phyloP scores from a whole-genome alignment of 2,329 filamentous ascomycete species.

The Ilyonectria sp. region DNA sequence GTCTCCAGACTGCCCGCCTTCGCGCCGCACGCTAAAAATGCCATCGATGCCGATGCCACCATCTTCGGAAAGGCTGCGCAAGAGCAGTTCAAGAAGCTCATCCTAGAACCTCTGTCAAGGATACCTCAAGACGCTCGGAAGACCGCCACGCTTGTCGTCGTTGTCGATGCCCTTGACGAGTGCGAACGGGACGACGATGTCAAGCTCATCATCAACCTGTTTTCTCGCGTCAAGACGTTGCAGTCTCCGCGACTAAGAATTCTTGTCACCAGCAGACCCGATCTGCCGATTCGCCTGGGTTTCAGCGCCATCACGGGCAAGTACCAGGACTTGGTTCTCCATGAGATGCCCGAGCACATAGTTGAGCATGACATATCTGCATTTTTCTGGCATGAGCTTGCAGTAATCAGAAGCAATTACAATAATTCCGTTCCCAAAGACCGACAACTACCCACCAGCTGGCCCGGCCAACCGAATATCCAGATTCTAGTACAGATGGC shows the following conservation, averaged over 20 bases:
- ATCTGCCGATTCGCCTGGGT: conserved; percentile 53
- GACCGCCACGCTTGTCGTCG: too few species aligned
- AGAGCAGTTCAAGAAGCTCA: too few species aligned
- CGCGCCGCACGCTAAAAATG: too few species aligned
- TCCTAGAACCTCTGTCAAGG: too few species aligned
- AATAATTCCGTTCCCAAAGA: conserved; percentile 25
- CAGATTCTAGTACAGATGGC: conserved; percentile 46
- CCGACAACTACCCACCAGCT: conserved; percentile 7
- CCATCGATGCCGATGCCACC: too few species aligned
- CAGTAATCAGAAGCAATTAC: conserved; percentile 44
- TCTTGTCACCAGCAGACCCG: conserved; percentile 47
- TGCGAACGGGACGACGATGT: too few species aligned
- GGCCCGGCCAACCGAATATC: conserved; percentile 17
- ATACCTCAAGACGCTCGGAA: too few species aligned
- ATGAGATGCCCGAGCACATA: conserved; percentile 50
- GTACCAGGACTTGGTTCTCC: conserved; percentile 50
- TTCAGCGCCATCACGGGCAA: conserved; percentile 49
- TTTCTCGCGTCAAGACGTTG: too few species aligned
- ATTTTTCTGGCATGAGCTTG: conserved; percentile 52
- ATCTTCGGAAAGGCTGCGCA: too few species aligned
- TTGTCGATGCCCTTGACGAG: too few species aligned
- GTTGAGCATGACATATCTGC: conserved; percentile 56
- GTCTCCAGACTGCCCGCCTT: too few species aligned
- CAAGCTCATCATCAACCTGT: too few species aligned
- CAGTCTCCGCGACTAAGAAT: not conserved